Percentiles rank a stretch among this genome's conserved stretches.
These are phyloP conservation scores for Panaeolus cyanescens DNA, from an alignment of 768 basidiomycete genomes.

Conservation along the genomic window DNA sequence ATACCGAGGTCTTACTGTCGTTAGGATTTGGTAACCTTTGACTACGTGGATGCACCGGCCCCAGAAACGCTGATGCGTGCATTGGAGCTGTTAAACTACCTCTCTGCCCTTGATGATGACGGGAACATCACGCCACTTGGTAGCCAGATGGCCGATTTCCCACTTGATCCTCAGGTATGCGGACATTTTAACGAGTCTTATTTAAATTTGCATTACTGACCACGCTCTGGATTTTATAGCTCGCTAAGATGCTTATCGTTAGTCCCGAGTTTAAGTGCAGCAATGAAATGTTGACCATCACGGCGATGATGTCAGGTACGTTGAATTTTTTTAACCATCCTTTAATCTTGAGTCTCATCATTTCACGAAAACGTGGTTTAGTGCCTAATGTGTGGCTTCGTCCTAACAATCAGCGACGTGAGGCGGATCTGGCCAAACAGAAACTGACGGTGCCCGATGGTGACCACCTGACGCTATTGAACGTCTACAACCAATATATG, in stretches of 20 bases:
- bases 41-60: conserved; percentile 92
- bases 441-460: conserved; percentile 88
- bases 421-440: conserved; percentile 92
- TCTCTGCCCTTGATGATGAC: conserved; percentile 92
- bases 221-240: conserved; percentile 34
- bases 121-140: conserved; percentile 89
- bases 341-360: background rate
- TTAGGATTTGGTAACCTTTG: conserved; percentile 83
- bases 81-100: conserved; percentile 88
- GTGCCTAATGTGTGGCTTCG: conserved; percentile 96
- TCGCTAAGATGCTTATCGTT: conserved; percentile 92
- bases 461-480: conserved; percentile 94
- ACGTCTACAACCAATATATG: conserved; percentile 93
- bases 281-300: conserved; percentile 93
- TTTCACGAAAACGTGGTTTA: conserved; percentile 21
- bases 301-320: conserved; percentile 93
- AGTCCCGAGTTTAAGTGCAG: conserved; percentile 96
- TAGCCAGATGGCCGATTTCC: conserved; percentile 95
- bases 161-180: conserved; percentile 91
- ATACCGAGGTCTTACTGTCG: background rate
- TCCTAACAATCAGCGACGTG: conserved; percentile 83
- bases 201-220: background rate
- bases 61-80: conserved; percentile 98
- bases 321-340: conserved; percentile 3
- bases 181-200: background rate